Evolutionary conservation across 768 basidiomycete genomes (phyloP).

Genomic region (Pleurotus eryngii): DNA sequence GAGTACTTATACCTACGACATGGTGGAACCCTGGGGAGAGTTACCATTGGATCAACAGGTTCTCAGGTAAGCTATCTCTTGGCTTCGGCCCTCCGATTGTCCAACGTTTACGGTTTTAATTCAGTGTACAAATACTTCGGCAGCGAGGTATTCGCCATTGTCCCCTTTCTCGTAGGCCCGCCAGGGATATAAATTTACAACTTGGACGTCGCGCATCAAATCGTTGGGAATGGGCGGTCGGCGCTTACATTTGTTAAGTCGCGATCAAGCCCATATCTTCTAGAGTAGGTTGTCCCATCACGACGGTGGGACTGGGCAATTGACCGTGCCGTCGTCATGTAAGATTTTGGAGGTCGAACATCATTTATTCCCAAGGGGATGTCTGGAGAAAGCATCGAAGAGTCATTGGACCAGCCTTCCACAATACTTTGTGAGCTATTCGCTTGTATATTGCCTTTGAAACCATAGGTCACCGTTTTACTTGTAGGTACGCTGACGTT

Average conservation of each 20-base stretch:
- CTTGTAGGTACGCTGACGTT: slow-evolving; percentile 35
- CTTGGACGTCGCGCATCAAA: slow-evolving; percentile 44
- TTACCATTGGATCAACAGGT: slow-evolving; percentile 34
- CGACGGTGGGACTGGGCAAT: slow-evolving; percentile 24
- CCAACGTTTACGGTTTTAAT: not conserved
- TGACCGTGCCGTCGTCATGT: no score
- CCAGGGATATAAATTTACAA: slow-evolving; percentile 40
- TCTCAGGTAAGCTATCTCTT: slow-evolving; percentile 19
- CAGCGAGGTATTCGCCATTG: slow-evolving; percentile 37
- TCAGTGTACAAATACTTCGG: slow-evolving; percentile 33
- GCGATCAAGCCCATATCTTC: slow-evolving; percentile 37
- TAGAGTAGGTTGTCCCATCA: slow-evolving; percentile 25
- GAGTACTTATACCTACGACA: slow-evolving; percentile 32
- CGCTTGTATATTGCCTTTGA: not conserved
- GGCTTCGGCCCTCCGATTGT: not conserved
- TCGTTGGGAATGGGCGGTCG: slow-evolving; percentile 31
- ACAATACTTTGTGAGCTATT: slow-evolving; percentile 19
- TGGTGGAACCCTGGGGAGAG: slow-evolving; percentile 41
- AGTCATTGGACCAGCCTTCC: slow-evolving; percentile 28
- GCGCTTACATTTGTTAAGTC: no score
- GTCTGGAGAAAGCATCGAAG: slow-evolving; percentile 32
- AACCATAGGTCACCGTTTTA: not conserved
- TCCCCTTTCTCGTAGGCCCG: slow-evolving; percentile 34
- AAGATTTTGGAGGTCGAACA: slow-evolving; percentile 28
- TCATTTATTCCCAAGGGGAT: slow-evolving; percentile 25